Base-by-base conservation (phyloP, 2,329 filamentous ascomycete genomes). In the Monosporascus sp. region DNA sequence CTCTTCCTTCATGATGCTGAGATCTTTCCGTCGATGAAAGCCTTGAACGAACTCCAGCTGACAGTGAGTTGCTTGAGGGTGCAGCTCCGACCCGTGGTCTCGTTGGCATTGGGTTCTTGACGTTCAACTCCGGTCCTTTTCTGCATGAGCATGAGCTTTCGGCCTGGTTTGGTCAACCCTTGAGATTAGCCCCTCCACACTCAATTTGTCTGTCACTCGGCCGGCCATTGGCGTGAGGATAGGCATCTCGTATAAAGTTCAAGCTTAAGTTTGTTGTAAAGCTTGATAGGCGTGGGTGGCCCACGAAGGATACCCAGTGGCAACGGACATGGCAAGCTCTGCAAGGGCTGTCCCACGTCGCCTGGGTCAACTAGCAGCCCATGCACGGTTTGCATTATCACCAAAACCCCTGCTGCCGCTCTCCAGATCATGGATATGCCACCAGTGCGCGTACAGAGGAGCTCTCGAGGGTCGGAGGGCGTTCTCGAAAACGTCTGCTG, bases 341-440 rank as follows among this genome's bases (percentile, higher is more conserved):
- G 55, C 64, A 46, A 62, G 62, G 50, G 51, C 52, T 50, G 49
- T 65, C 41, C 61, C 64, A 46, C 61, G 64, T 41, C 63, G 64
- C 24, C 54, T 69, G 52, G 64, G 66, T 51, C 65, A 64, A 58
- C 56, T 68, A 41, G 58, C 62, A 4, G 62, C 60, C 38, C 64
- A 61, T 41, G 59, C 63, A 22, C 63, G 64, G 51, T 50, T 60
- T 44, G 54, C 60, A 40, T 56, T 59, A 14, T 59, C 57, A 8
- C 46, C 59, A 45, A 53, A 50, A 37, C 54, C 59, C 52, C 59
- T 58, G 20, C 36, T 61, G 5, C 52, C 44, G 38, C 56, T 49
- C 43, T 44, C 58, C 41, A 56, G 47, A 31, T 44, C 58, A 7
- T 59, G 62, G 64, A 47, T 58, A 56, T 64, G 61, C 37, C 61